These are phyloP conservation scores for Aspergillus sp. DNA, from an alignment of 2,329 filamentous ascomycete genomes.

Conservation along the genomic window DNA sequence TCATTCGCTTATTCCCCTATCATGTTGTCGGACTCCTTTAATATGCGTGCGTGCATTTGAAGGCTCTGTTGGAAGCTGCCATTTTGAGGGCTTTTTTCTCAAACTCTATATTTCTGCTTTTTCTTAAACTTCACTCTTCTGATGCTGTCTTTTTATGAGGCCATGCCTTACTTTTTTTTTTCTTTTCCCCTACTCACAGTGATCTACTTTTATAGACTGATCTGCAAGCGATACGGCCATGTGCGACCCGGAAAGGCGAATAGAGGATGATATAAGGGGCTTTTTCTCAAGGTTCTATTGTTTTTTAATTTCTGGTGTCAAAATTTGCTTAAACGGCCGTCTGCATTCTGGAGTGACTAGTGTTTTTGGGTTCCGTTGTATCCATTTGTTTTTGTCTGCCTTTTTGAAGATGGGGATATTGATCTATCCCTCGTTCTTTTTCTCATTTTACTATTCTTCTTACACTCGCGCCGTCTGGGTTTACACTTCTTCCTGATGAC, in stretches of 20 bases:
- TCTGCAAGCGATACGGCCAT: conserved; percentile 16
- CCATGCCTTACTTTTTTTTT: background rate
- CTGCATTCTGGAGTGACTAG: conserved; percentile 12
- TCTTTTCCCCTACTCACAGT: background rate
- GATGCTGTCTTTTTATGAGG: conserved; percentile 5
- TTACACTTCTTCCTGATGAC: background rate
- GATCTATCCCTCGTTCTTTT: conserved; percentile 2
- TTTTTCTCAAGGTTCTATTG: conserved; percentile 9
- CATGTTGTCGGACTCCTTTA: background rate
- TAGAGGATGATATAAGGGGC: conserved; percentile 21
- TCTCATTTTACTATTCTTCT: background rate
- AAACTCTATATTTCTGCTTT: conserved; percentile 12
- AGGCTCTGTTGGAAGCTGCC: background rate
- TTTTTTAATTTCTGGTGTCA: conserved; percentile 6
- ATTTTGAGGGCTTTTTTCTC: background rate
- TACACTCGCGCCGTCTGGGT: background rate
- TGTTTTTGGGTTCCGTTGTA: conserved; percentile 5
- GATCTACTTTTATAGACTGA: conserved; percentile 26
- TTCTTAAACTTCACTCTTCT: conserved; percentile 6
- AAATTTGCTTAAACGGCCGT: conserved; percentile 11
- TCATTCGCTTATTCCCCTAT: background rate
- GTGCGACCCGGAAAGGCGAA: conserved; percentile 19
- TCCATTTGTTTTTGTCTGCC: background rate
- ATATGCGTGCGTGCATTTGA: background rate
- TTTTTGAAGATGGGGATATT: conserved; percentile 1